Evolutionary conservation across 306 rosid genomes (phyloP).

Genomic region (Crataegus laevigata): DNA sequence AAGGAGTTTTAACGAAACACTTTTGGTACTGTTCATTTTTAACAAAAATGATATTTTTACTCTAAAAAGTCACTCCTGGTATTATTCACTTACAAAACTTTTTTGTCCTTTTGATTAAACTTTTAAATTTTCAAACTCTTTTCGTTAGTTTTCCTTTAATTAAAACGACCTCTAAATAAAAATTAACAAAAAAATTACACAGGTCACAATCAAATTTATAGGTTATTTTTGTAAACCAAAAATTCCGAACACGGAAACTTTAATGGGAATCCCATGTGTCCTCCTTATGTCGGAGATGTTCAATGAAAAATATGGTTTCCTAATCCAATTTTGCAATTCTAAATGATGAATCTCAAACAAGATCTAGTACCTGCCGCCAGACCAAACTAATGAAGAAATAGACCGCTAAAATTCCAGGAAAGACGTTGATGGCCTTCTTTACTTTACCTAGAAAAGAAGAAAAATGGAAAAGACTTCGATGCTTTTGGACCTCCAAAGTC

Average conservation of each 20-base stretch:
- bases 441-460: neutral
- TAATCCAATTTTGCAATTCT: neutral
- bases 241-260: neutral
- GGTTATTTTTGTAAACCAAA: neutral
- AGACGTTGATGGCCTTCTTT: neutral
- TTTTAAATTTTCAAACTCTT: rapidly evolving
- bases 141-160: neutral
- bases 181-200: neutral
- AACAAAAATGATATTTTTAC: too few species aligned
- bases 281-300: neutral
- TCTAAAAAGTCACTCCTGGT: too few species aligned
- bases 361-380: neutral
- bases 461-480: neutral
- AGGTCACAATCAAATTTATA: neutral
- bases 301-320: neutral
- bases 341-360: neutral
- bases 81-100: too few species aligned
- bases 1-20: too few species aligned
- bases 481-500: neutral
- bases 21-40: too few species aligned
- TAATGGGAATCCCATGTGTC: neutral
- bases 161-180: neutral
- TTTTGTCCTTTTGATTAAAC: too few species aligned
- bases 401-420: neutral
- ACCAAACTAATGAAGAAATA: neutral